Evolutionary conservation across 2,329 filamentous ascomycete species (phyloP).

Genomic region (Thelonectria olida): DNA sequence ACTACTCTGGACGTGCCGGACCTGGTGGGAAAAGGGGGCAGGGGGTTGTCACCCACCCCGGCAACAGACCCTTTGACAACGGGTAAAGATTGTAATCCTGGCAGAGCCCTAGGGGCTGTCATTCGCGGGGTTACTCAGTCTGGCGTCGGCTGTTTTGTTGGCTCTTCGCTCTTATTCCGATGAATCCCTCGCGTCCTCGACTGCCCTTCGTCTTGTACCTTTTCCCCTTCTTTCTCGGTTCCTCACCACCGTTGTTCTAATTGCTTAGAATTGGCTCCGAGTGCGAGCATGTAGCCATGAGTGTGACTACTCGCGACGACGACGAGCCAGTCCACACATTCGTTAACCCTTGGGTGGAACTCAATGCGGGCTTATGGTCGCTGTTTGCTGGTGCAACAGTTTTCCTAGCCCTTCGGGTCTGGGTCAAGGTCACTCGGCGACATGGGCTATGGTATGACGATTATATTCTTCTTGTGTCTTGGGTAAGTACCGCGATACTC

Average conservation of each 20-base stretch:
- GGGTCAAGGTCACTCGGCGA: conserved; percentile 46
- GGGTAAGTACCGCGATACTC: conserved; percentile 40
- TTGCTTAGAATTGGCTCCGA: not conserved
- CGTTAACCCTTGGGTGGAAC: conserved; percentile 41
- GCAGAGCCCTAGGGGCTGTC: not conserved
- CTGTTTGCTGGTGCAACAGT: conserved; percentile 44
- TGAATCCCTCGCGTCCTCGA: not conserved
- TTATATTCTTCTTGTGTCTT: conserved; percentile 47
- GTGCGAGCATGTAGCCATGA: conserved; percentile 30
- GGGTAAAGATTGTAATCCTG: not conserved
- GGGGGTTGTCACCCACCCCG: not conserved
- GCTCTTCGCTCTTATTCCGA: not conserved
- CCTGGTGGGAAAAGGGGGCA: not conserved
- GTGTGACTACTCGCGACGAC: conserved; percentile 35
- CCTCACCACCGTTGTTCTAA: not conserved
- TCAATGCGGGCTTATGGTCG: conserved; percentile 47
- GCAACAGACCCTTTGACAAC: not conserved
- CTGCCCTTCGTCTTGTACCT: not conserved
- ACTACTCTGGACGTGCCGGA: not conserved
- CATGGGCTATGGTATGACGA: conserved; percentile 52
- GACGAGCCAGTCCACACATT: conserved; percentile 35
- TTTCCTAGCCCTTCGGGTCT: conserved; percentile 45
- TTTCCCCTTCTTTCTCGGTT: not conserved
- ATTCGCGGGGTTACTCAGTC: not conserved
- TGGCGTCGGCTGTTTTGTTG: not conserved